These are phyloP conservation scores for Paraphaeosphaeria minitans DNA, from an alignment of 2,329 filamentous ascomycete species.

Conservation along the genomic window DNA sequence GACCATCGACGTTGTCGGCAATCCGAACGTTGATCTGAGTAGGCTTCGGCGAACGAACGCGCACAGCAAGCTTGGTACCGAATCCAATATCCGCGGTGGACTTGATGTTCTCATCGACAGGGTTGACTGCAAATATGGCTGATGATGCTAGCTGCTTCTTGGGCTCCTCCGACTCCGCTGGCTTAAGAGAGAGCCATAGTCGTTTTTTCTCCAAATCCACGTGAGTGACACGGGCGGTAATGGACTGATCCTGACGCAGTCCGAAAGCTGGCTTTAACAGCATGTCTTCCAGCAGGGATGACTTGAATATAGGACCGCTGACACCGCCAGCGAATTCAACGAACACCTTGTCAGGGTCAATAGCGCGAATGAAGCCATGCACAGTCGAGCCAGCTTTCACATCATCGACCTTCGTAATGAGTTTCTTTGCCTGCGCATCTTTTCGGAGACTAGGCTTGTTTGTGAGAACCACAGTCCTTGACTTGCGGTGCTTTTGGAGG, in stretches of 20 bases:
- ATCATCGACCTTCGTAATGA: slow-evolving; percentile 75
- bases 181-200: slow-evolving; percentile 68
- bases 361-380: slow-evolving; percentile 82
- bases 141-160: slow-evolving; percentile 34
- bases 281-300: slow-evolving; percentile 73
- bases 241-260: slow-evolving; percentile 74
- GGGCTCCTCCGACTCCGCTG: slow-evolving; percentile 44
- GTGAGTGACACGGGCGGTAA: slow-evolving; percentile 73
- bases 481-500: slow-evolving; percentile 81
- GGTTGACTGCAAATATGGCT: slow-evolving; percentile 57
- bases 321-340: slow-evolving; percentile 83
- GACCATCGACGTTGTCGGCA: slow-evolving; percentile 86
- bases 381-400: slow-evolving; percentile 71
- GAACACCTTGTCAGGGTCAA: slow-evolving; percentile 80
- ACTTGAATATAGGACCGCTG: slow-evolving; percentile 79
- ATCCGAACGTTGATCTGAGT: slow-evolving; percentile 93
- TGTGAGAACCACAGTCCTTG: slow-evolving; percentile 75
- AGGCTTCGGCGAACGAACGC: slow-evolving; percentile 81
- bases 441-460: slow-evolving; percentile 83
- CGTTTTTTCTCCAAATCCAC: slow-evolving; percentile 72
- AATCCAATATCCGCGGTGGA: slow-evolving; percentile 74
- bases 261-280: slow-evolving; percentile 75
- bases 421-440: slow-evolving; percentile 71
- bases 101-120: slow-evolving; percentile 67
- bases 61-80: slow-evolving; percentile 76